Percentiles rank a stretch among this genome's conserved stretches.
These are phyloP conservation scores for Globisporangium paroecandrum DNA, from an alignment of 352 stramenopile species.

Conservation along the genomic window DNA sequence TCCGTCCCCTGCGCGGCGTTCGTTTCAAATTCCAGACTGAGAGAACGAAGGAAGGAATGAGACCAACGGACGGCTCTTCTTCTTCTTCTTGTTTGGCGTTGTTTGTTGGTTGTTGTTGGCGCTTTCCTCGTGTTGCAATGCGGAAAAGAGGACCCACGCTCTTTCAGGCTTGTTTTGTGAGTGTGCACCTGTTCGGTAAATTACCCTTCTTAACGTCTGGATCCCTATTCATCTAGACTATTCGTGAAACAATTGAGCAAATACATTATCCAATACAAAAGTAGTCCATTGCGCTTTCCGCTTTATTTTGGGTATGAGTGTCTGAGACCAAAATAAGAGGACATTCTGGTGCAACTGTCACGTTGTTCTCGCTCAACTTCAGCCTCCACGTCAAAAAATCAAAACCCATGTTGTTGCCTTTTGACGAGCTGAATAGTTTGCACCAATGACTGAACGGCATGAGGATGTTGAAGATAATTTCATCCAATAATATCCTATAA, in stretches of 20 bases:
- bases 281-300: not conserved
- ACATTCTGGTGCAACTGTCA: not conserved
- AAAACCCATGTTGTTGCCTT: not conserved
- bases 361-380: slow-evolving; percentile 5
- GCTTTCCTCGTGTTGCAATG: slow-evolving; percentile 1
- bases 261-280: not conserved
- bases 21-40: slow-evolving; percentile 19
- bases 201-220: not conserved
- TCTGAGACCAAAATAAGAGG: not conserved
- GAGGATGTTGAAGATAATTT: not conserved
- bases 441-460: not conserved
- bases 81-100: not conserved
- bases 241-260: not conserved
- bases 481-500: not conserved
- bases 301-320: not conserved
- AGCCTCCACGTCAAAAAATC: slow-evolving; percentile 11
- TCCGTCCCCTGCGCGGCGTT: slow-evolving; percentile 1
- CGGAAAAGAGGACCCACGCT: not conserved
- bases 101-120: not conserved
- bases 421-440: not conserved
- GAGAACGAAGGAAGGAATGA: not conserved
- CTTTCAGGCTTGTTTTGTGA: not conserved
- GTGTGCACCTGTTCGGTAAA: not conserved
- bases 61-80: not conserved
- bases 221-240: not conserved